Conservation (phyloP, 139 green algal species). For the Pseudopediastrum boryanum region DNA sequence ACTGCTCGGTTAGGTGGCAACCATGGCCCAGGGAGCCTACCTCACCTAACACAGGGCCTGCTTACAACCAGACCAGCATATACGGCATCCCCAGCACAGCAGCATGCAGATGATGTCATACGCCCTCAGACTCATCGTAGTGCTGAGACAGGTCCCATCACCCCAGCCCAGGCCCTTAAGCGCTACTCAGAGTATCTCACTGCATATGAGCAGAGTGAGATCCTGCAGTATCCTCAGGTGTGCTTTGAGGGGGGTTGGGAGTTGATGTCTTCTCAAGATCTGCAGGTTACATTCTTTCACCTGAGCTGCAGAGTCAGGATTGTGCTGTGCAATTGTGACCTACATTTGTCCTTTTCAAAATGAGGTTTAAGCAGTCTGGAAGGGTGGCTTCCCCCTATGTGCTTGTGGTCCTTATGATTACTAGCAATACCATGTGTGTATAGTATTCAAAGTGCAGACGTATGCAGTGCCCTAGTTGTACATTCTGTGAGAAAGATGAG, state of each 20-base stretch:
- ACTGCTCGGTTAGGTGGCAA: constrained; percentile 11
- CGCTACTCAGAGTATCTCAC: constrained; percentile 73
- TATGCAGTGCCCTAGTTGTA: too few species aligned
- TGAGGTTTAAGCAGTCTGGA: too few species aligned
- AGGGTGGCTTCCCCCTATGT: too few species aligned
- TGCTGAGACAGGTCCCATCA: constrained; percentile 55
- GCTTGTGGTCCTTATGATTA: too few species aligned
- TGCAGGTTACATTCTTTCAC: too few species aligned
- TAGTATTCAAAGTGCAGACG: too few species aligned
- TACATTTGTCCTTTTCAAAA: too few species aligned
- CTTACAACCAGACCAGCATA: constrained; percentile 26
- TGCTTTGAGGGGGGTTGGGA: neutral
- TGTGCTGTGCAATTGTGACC: too few species aligned
- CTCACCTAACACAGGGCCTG: constrained; percentile 1
- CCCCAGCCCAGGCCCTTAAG: constrained; percentile 56
- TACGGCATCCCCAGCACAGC: constrained; percentile 1
- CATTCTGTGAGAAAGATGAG: too few species aligned
- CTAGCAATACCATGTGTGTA: too few species aligned
- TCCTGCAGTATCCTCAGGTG: constrained; percentile 75
- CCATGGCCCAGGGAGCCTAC: constrained; percentile 21
- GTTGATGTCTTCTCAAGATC: too few species aligned
- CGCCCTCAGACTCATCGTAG: neutral
- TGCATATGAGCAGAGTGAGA: constrained; percentile 81
- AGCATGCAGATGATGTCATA: neutral
- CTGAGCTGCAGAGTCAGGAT: too few species aligned